phyloP scores from a whole-genome alignment of 1,139 yeast genomes.

The Protomyces inouyei region DNA sequence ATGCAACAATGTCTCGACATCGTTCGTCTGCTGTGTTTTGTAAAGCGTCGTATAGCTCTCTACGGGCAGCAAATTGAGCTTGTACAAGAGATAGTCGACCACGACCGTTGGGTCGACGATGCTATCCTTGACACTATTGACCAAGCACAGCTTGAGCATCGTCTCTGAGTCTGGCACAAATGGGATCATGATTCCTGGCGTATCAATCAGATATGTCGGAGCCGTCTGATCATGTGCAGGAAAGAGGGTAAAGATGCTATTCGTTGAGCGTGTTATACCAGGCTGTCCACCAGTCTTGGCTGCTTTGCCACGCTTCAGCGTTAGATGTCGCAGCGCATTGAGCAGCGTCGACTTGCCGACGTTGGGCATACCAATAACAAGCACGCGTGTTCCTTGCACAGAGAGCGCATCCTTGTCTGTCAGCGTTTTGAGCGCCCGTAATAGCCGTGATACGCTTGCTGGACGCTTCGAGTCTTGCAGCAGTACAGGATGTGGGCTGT shows the following conservation, averaged over 20 bases:
- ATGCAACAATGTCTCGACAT: conserved; percentile 56
- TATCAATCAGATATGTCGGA: conserved; percentile 69
- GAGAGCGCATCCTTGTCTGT: not conserved
- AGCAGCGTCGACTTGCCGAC: conserved; percentile 95
- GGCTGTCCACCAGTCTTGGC: conserved; percentile 85
- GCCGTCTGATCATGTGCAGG: conserved; percentile 47
- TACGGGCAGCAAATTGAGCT: conserved; percentile 51
- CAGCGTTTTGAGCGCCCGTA: conserved; percentile 3
- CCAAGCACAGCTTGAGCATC: conserved; percentile 69
- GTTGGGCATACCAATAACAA: conserved; percentile 93
- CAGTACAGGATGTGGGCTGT: conserved; percentile 1
- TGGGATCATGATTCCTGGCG: conserved; percentile 60
- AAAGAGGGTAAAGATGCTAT: conserved; percentile 64
- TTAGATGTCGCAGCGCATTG: conserved; percentile 63
- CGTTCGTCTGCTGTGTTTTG: conserved; percentile 65
- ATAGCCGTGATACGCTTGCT: not conserved
- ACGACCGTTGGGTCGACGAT: conserved; percentile 77
- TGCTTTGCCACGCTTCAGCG: conserved; percentile 52
- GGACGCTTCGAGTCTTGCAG: conserved; percentile 7
- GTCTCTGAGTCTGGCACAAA: conserved; percentile 68
- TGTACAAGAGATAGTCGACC: conserved; percentile 76
- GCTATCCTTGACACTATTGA: conserved; percentile 70
- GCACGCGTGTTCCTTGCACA: conserved; percentile 70
- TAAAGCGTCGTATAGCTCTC: conserved; percentile 42
- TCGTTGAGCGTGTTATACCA: conserved; percentile 79